Evolutionary conservation across 257 asterid genomes (phyloP), one percentile per base, ranked within the genome.

Genomic region (Solanum piurae): DNA sequence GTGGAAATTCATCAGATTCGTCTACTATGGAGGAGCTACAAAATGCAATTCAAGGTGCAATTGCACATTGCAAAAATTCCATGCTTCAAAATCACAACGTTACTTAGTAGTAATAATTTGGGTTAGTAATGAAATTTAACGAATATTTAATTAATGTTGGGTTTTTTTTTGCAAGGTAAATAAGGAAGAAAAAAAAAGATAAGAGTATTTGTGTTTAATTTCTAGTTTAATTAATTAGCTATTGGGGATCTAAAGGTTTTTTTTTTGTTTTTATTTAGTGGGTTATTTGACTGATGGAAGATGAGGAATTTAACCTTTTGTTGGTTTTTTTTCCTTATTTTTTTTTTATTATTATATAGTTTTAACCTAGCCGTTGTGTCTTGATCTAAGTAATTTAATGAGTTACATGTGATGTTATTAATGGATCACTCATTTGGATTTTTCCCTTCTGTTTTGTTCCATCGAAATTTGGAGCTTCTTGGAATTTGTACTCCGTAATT

Each of bases 11-110:
- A 44, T 66, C 90, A 64, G 95, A 94, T 73, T 68, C 93, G 6
- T 94, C 98, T 27, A 92, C 98, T 7, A 96, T 95, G 98, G 99
- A 94, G 88, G 98, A 96, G 91, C 73, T 95, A 92, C 99, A 94
- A 92, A 94, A 83, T 73, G 98, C 99, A 12, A 95, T 96, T 58
- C 98, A 94, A 84, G 98, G 99, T 31, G 98, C 98, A 7, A 96
- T 96, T 75, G 96, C 98, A 3, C 98, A 96, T 77, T 96, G 98
- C 93, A 96, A 96, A 89, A 95, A 92, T 90, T 96, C 98, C 21
- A 91, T 94, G 98, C 58, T 91, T 84, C 92, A 88, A 91, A 88
- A 79, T 42, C 64, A 60, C 7, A 71, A 44, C 21, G 20, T n/a
- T 42, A 40, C 31, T 71, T 42, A 83, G 49, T 75, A 91, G 86